Percentiles rank a stretch among this genome's conserved stretches.
Conservation (phyloP, 306 rosid species). For the Vigna radiata region DNA sequence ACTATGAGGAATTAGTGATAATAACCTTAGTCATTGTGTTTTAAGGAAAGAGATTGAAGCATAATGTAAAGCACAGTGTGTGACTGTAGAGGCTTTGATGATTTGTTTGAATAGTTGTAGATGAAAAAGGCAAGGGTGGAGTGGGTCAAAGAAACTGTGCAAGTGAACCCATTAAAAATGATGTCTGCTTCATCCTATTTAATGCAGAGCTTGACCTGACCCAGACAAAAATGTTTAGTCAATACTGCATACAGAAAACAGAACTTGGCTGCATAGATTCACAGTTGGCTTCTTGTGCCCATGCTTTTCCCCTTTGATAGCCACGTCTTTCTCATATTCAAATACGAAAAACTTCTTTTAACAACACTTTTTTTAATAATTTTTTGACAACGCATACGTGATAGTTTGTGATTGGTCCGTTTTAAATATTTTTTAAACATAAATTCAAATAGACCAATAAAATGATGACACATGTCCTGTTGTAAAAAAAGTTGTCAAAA, state of each 20-base stretch:
- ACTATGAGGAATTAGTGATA: no score
- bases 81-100: constrained; percentile 34
- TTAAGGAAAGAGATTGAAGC: background rate
- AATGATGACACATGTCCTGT: no score
- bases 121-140: constrained; percentile 23
- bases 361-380: no score
- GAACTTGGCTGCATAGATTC: no score
- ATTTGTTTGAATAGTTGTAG: constrained; percentile 20
- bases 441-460: no score
- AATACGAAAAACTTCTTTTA: no score
- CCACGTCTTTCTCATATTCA: background rate
- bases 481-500: no score
- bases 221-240: constrained; percentile 39
- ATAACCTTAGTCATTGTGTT: background rate
- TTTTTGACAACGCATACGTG: no score
- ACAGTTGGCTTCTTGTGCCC: constrained; percentile 18
- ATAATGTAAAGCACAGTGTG: background rate
- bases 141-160: constrained; percentile 51
- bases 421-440: no score
- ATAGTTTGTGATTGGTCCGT: no score
- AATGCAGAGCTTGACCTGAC: constrained; percentile 47
- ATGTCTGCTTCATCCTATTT: constrained; percentile 43
- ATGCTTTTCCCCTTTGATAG: background rate
- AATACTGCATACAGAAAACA: constrained; percentile 36
- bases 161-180: constrained; percentile 38